Evolutionary conservation across 139 green algal genomes (phyloP).

Genomic region (Monoraphidium neglectum): DNA sequence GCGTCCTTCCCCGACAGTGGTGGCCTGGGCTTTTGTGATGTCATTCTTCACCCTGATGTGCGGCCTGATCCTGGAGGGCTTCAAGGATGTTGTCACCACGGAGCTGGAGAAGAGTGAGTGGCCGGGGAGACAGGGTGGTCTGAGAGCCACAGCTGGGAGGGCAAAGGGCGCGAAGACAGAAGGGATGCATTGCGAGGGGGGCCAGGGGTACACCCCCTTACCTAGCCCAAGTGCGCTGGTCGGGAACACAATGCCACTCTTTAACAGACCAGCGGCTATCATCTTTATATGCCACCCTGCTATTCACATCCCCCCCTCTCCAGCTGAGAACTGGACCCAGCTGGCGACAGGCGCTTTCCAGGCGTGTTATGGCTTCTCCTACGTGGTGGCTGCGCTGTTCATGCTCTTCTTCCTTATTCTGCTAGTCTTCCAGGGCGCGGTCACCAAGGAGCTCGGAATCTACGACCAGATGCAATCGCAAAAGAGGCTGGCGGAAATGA

Average conservation of each 20-base stretch:
- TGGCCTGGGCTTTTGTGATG: constrained; percentile 30
- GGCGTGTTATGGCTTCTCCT: constrained; percentile 22
- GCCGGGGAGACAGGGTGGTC: not conserved
- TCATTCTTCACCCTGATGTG: constrained; percentile 33
- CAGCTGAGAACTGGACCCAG: constrained; percentile 12
- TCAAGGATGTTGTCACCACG: constrained; percentile 16
- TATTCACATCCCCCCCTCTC: not conserved
- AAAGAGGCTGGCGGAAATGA: constrained; percentile 29
- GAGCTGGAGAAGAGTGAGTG: constrained; percentile 20
- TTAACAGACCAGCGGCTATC: too few species aligned
- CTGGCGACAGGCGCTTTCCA: constrained; percentile 27
- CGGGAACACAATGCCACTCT: too few species aligned
- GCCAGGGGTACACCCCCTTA: too few species aligned
- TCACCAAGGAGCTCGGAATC: constrained; percentile 30
- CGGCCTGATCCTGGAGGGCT: constrained; percentile 31
- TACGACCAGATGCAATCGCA: constrained; percentile 32
- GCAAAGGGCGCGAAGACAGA: too few species aligned
- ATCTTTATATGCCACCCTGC: not conserved
- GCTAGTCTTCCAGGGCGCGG: constrained; percentile 17
- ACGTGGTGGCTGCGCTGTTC: constrained; percentile 29
- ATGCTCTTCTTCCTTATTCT: constrained; percentile 34
- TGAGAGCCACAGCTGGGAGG: too few species aligned
- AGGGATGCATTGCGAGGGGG: too few species aligned
- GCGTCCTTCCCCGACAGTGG: too few species aligned
- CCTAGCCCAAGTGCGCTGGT: too few species aligned